Evolutionary conservation across 495 filamentous ascomycete genomes (phyloP), one percentile per base, ranked within the genome.

Genomic region (Hypoxylon cercidicola): DNA sequence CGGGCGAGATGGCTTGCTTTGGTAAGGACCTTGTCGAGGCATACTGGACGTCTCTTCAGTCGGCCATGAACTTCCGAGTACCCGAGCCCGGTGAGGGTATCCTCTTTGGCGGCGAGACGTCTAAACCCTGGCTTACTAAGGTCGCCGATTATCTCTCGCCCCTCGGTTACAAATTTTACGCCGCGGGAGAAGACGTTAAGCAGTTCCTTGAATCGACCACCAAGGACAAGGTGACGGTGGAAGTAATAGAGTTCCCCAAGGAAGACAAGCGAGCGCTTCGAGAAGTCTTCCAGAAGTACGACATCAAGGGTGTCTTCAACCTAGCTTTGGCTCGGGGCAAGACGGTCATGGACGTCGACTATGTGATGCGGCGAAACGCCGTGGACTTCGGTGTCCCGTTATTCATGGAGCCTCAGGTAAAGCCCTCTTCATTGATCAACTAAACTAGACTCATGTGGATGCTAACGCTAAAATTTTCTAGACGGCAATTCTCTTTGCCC

Each of bases 391-490:
- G 93, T 55, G 93, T 98, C 19, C 95, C 95, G 35, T 82, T 98
- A 61, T 99, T 98, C 77, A 97, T 97, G 93, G 95, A 99, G 80
- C 94, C 95, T 18, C 96, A 95, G 90, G 94, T 97, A 82, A 23
- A 28, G 3, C 20, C 21, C 20, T 59, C 41, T 20, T 53, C 18
- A 21, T 15, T 44, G 8, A 41, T 20, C 39, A 35, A 41, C 30
- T 64, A 53, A 44, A 18, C 15, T 32, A 9, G 30, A 32, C 30
- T 32, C 10, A 32, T 11, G 30, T 28, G 71, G 32, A 70, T 63
- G 60, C 73, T 72, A 74, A 68, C 74, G 49, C 35, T 21, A 62
- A 32, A 9, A 58, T 21, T 46, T 43, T 55, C 34, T 63, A 98
- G 95, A 99, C 95, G 70, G 95, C 95, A 51, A 84, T 93, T 47